Conservation (phyloP, 2,329 filamentous ascomycete species). For the Ophiosphaerella herpotricha region DNA sequence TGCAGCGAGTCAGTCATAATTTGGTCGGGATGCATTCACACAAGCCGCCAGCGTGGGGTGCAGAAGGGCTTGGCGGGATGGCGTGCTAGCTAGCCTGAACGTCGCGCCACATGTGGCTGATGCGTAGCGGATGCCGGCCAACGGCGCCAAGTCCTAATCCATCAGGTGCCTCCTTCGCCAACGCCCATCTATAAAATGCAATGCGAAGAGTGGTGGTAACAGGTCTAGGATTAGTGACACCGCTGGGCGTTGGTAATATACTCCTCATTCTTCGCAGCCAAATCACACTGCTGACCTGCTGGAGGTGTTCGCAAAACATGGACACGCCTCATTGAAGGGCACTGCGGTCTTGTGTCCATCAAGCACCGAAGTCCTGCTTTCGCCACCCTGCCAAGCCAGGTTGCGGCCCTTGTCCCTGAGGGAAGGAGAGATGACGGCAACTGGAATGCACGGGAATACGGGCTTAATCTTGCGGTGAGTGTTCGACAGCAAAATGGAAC, state of each 20-base stretch:
- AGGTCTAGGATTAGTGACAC: conserved; percentile 58
- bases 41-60: conserved; percentile 30
- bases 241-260: conserved; percentile 71
- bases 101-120: conserved; percentile 18
- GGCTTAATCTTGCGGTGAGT: conserved; percentile 41
- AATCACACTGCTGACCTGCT: neutral
- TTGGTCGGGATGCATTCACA: conserved; percentile 22
- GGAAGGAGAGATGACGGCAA: conserved; percentile 50
- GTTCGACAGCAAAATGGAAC: neutral
- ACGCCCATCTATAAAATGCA: conserved; percentile 36
- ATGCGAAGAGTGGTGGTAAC: conserved; percentile 58
- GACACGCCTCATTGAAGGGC: conserved; percentile 76
- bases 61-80: conserved; percentile 28
- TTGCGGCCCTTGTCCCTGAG: conserved; percentile 80
- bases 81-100: conserved; percentile 25
- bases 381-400: conserved; percentile 76
- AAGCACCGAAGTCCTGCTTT: conserved; percentile 66
- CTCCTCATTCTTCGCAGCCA: neutral
- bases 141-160: too few relatives aligned
- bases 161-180: neutral
- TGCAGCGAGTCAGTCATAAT: conserved; percentile 30
- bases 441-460: conserved; percentile 55
- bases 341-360: conserved; percentile 80
- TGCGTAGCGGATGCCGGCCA: neutral
- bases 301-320: conserved; percentile 74